Evolutionary conservation across 1,139 yeast species (phyloP), one percentile per base, ranked within the genome.

Genomic region (Lodderomyces orthopsilosis): DNA sequence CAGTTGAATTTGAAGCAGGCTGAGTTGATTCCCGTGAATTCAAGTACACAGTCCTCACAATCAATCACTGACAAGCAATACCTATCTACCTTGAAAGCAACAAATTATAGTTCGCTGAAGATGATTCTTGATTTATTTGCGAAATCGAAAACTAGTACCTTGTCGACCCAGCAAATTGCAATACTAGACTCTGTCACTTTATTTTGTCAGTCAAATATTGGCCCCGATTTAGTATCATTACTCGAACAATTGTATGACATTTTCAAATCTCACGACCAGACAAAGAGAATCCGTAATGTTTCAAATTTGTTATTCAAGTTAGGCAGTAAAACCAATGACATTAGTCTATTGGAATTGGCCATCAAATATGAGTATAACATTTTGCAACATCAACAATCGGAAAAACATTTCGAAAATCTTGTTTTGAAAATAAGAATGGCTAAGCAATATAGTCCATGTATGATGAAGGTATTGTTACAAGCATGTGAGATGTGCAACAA

Each of bases 261-360:
- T 6, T 54, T 51, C 34, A 45, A 47, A 12, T 48, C 52, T 18
- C 60, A 56, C 46, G 53, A 53, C 8, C 65, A 65, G 41, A 36
- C 42, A 7, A 65, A 63, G 43, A 50, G 74, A 40, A 54, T 67
- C 8, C 53, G 64, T 42, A 65, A 65, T 46, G 40, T 66, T 4
- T 60, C 70, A 4, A 60, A 62, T 46, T 41, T 66, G 4, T 46
- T 56, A 24, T 61, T 44, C 44, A 59, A 53, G 36, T 40, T 55
- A 19, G 58, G 63, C 6, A 51, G 42, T 17, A 51, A 45, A 24
- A 34, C 45, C 8, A 39, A 35, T 6, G 41, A 43, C 13, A 17
- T 42, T 8, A 32, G 37, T 1, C 45, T 41, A 21, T 56, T 61
- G 53, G 48, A 46, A 15, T 19, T 49, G 6, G 49, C 63, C 6